These are phyloP conservation scores for Mucuna pruriens DNA, from an alignment of 306 rosid species.

Conservation along the genomic window DNA sequence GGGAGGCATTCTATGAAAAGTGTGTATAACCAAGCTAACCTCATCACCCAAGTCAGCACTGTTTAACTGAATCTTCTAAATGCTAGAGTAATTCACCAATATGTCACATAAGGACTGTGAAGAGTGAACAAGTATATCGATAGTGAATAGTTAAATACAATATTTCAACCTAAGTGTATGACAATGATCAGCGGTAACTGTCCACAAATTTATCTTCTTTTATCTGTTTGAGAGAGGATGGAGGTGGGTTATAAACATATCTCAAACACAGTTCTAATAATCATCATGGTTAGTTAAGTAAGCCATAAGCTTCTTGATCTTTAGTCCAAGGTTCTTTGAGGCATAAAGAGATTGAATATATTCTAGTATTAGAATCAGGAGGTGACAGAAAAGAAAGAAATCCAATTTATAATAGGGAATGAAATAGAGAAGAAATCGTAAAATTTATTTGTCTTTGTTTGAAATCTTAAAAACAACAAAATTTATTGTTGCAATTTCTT, in stretches of 20 bases:
- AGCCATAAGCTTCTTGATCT: slow-evolving; percentile 23
- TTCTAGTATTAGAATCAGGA: no score
- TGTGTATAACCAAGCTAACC: slow-evolving; percentile 60
- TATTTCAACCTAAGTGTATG: slow-evolving; percentile 23
- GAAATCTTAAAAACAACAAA: no score
- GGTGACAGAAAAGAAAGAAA: no score
- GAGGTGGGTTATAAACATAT: background rate
- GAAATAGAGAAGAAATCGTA: no score
- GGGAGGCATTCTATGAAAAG: slow-evolving; percentile 20
- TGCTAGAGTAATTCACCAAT: slow-evolving; percentile 70
- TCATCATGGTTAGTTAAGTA: slow-evolving; percentile 31
- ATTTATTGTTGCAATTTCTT: no score
- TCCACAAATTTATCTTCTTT: slow-evolving; percentile 10
- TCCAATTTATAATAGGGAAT: no score
- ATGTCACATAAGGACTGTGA: slow-evolving; percentile 80
- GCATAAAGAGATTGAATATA: slow-evolving; percentile 11
- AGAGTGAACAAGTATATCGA: slow-evolving; percentile 54
- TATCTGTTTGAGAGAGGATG: slow-evolving; percentile 19
- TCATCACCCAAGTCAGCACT: slow-evolving; percentile 95
- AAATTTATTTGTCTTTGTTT: no score
- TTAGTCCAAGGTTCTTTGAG: slow-evolving; percentile 27
- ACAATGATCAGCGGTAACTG: slow-evolving; percentile 32
- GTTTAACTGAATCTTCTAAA: slow-evolving; percentile 86
- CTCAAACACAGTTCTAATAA: slow-evolving; percentile 26
- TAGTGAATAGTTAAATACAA: slow-evolving; percentile 10